Percentiles rank a stretch among this genome's conserved stretches.
Conservation (phyloP, 192 early-diverging fungal species). For the Coemansia sp. region DNA sequence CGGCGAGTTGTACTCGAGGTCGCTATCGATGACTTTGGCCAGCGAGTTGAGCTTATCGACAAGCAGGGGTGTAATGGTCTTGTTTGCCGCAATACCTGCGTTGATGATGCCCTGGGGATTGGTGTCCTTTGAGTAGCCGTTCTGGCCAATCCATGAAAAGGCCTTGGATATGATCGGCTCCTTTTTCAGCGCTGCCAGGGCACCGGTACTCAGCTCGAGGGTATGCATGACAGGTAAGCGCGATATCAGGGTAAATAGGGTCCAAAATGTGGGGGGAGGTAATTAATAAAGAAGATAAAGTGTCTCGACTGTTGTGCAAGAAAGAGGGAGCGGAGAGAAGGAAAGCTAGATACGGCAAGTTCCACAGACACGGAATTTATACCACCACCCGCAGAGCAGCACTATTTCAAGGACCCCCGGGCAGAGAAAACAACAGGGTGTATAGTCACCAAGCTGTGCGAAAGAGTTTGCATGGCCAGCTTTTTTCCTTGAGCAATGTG, state of each 20-base stretch:
- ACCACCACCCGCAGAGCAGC: not conserved
- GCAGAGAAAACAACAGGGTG: not conserved
- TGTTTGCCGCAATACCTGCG: slow-evolving; percentile 80
- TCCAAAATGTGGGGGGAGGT: not conserved
- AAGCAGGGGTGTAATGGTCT: slow-evolving; percentile 62
- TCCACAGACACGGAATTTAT: not conserved
- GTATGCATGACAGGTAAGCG: slow-evolving; percentile 12
- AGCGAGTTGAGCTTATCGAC: slow-evolving; percentile 56
- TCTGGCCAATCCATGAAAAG: slow-evolving; percentile 17
- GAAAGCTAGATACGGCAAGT: not conserved
- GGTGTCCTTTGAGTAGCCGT: slow-evolving; percentile 43
- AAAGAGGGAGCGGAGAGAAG: not conserved
- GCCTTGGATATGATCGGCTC: slow-evolving; percentile 30
- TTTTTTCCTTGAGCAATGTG: not conserved
- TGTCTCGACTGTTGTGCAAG: not conserved
- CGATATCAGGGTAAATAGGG: not conserved
- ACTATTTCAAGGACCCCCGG: not conserved
- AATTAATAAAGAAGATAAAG: slow-evolving; percentile 4
- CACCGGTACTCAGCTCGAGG: slow-evolving; percentile 39
- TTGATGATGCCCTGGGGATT: slow-evolving; percentile 80
- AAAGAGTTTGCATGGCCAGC: not conserved
- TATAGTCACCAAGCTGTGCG: not conserved
- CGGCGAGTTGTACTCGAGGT: slow-evolving; percentile 53
- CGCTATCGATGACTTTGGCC: slow-evolving; percentile 20
- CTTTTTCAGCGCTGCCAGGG: slow-evolving; percentile 26